phyloP scores from a whole-genome alignment of 306 rosid species.

The Rosa persica region DNA sequence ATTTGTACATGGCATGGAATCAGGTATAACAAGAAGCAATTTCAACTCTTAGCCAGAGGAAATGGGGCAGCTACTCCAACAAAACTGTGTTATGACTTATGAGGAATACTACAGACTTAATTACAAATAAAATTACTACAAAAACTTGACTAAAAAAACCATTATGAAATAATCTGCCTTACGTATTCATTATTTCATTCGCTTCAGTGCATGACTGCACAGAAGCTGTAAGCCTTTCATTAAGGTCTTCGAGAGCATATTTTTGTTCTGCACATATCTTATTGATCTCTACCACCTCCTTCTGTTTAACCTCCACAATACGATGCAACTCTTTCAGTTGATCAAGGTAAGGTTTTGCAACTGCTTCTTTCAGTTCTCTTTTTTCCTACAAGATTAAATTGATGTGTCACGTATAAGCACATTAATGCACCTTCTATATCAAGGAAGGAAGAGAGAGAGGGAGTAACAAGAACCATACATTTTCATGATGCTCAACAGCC shows the following conservation, averaged over 20 bases:
- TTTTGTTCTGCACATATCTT: constrained; percentile 69
- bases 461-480: constrained; percentile 47
- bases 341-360: constrained; percentile 56
- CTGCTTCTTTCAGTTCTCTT: constrained; percentile 63
- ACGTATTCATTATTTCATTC: constrained; percentile 78
- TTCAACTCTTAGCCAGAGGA: neutral
- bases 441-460: neutral
- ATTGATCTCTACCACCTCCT: constrained; percentile 61
- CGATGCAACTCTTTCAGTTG: constrained; percentile 61
- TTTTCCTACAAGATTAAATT: constrained; percentile 55
- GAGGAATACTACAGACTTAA: constrained; percentile 2
- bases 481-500: constrained; percentile 58
- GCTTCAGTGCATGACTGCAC: constrained; percentile 86
- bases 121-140: neutral
- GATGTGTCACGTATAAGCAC: neutral
- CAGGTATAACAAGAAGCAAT: neutral
- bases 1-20: neutral
- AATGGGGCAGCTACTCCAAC: neutral
- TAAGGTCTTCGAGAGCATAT: constrained; percentile 73
- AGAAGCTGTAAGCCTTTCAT: constrained; percentile 77
- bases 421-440: neutral
- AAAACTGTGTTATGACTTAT: neutral
- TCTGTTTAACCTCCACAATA: constrained; percentile 61
- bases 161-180: constrained; percentile 26
- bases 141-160: neutral